phyloP scores from a whole-genome alignment of 176 grass and related monocot species.

The Dactylis glomerata region DNA sequence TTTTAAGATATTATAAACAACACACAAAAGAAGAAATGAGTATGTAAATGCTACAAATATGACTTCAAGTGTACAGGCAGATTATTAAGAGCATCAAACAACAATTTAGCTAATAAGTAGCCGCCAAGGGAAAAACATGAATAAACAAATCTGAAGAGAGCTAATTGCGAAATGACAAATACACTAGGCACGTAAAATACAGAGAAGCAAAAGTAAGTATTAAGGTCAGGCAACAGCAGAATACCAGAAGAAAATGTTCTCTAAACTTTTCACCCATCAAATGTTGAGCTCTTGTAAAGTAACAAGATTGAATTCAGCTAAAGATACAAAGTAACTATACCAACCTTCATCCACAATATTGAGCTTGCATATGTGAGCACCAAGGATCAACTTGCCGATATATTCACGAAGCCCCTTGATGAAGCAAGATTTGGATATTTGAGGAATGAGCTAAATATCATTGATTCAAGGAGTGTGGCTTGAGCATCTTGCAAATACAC shows the following conservation, averaged over 20 bases:
- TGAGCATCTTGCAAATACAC: no score
- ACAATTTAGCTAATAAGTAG: not conserved
- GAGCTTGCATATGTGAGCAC: no score
- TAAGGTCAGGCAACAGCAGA: not conserved
- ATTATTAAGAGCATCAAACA: conserved; percentile 15
- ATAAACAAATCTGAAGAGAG: not conserved
- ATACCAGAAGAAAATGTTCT: not conserved
- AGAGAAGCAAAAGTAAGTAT: not conserved
- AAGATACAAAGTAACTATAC: conserved; percentile 20
- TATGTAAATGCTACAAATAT: not conserved
- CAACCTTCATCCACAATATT: conserved; percentile 83
- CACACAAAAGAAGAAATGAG: not conserved
- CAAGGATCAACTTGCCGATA: no score
- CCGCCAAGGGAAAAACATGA: not conserved
- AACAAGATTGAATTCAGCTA: conserved; percentile 20
- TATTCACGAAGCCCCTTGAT: no score
- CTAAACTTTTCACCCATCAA: not conserved
- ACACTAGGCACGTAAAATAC: not conserved
- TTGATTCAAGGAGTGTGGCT: no score
- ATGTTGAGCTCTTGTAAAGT: not conserved
- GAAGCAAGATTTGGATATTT: no score
- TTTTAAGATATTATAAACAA: conserved; percentile 18
- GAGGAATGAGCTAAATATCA: no score
- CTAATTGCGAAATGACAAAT: not conserved
- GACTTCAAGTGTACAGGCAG: not conserved